Evolutionary conservation across 352 stramenopile species (phyloP).

Genomic region (Elongisporangium prolatum): DNA sequence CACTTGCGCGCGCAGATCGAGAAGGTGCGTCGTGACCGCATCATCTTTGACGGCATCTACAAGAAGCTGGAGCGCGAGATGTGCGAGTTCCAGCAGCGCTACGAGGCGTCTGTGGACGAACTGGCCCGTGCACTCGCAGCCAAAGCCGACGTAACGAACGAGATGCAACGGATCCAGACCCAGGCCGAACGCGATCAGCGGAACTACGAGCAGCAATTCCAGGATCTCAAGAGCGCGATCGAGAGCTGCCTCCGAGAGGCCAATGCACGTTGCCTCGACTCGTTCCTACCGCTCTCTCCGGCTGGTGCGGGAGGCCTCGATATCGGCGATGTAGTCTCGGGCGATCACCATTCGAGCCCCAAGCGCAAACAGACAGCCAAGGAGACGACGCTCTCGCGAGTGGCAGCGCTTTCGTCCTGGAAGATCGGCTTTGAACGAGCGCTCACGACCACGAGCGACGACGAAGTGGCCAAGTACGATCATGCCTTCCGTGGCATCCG

Average conservation of each 20-base stretch:
- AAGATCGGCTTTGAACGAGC: slow-evolving; percentile 73
- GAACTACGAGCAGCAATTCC: slow-evolving; percentile 59
- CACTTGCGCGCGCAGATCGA: slow-evolving; percentile 66
- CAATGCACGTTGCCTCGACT: slow-evolving; percentile 11
- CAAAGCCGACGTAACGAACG: slow-evolving; percentile 34
- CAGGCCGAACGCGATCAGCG: slow-evolving; percentile 48
- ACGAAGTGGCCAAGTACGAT: slow-evolving; percentile 52
- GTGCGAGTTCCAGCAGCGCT: slow-evolving; percentile 38
- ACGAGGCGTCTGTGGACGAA: slow-evolving; percentile 42
- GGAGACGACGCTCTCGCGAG: slow-evolving; percentile 37
- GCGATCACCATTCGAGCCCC: slow-evolving; percentile 7
- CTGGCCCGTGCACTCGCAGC: slow-evolving; percentile 36
- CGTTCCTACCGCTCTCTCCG: slow-evolving; percentile 4
- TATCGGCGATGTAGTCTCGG: slow-evolving; percentile 1
- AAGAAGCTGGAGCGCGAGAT: slow-evolving; percentile 80
- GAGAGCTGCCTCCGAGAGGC: slow-evolving; percentile 38
- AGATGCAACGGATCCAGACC: slow-evolving; percentile 47
- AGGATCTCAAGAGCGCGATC: slow-evolving; percentile 50
- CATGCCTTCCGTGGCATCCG: slow-evolving; percentile 60
- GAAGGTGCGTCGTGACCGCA: slow-evolving; percentile 55
- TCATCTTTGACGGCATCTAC: slow-evolving; percentile 83
- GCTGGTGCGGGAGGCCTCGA: neutral
- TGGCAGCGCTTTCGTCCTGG: slow-evolving; percentile 59
- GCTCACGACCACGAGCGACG: slow-evolving; percentile 37
- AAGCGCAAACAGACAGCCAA: slow-evolving; percentile 12